phyloP scores from a whole-genome alignment of 2,329 filamentous ascomycete species.

The Talaromyces sp. region DNA sequence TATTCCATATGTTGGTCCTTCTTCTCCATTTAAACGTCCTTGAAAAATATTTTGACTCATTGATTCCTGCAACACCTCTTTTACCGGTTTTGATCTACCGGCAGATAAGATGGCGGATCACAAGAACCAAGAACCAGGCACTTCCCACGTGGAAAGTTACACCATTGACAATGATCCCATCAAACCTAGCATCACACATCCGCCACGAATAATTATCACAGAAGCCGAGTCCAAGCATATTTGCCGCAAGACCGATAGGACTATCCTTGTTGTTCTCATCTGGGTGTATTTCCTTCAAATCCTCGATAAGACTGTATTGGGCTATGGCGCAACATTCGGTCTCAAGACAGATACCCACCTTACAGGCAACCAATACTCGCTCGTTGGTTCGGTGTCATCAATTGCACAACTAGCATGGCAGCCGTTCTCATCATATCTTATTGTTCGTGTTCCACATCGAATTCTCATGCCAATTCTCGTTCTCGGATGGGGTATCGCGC shows the following conservation, averaged over 20 bases:
- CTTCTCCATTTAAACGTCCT: not conserved
- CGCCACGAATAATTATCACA: slow-evolving; percentile 22
- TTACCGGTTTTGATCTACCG: not conserved
- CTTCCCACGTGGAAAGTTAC: not conserved
- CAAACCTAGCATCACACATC: slow-evolving; percentile 6
- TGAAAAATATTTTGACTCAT: not conserved
- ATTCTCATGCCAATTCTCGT: slow-evolving; percentile 54
- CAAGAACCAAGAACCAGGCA: not conserved
- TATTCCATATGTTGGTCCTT: not conserved
- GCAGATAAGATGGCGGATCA: not conserved
- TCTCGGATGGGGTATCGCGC: slow-evolving; percentile 50
- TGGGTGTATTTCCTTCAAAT: slow-evolving; percentile 51
- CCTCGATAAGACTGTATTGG: slow-evolving; percentile 58
- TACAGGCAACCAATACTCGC: slow-evolving; percentile 55
- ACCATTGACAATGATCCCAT: not conserved
- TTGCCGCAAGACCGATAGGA: slow-evolving; percentile 58
- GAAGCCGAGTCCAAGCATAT: slow-evolving; percentile 52
- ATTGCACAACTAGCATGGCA: slow-evolving; percentile 62
- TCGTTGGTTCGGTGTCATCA: slow-evolving; percentile 56
- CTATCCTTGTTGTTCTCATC: slow-evolving; percentile 50
- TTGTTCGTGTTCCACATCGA: slow-evolving; percentile 59
- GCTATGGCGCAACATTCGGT: slow-evolving; percentile 56
- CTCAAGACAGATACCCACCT: slow-evolving; percentile 51
- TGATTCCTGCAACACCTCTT: not conserved
- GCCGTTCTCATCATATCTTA: slow-evolving; percentile 58